Percentiles rank a stretch among this genome's conserved stretches.
Conservation (phyloP, 352 stramenopile species). For the Globisporangium takayamanum region DNA sequence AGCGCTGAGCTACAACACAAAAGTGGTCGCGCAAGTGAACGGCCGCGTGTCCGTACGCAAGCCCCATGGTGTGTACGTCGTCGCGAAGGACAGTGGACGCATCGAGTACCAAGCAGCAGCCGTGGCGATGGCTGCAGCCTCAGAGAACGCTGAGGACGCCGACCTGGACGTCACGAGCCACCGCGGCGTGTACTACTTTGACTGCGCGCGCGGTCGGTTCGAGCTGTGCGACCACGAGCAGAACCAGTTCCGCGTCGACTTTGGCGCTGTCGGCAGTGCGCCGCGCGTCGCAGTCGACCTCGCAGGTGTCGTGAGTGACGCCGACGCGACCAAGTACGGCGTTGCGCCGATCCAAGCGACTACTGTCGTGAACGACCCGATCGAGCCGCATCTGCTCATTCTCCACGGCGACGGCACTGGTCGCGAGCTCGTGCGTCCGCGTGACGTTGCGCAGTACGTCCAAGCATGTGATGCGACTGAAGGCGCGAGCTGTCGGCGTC, state of each 20-base stretch:
- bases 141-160: conserved; percentile 29
- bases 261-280: conserved; percentile 17
- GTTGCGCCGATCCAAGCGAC: conserved; percentile 44
- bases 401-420: conserved; percentile 72
- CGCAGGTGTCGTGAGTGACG: conserved; percentile 48
- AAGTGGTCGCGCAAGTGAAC: conserved; percentile 70
- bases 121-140: background rate
- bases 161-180: conserved; percentile 51
- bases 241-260: conserved; percentile 51
- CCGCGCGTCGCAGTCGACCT: conserved; percentile 40
- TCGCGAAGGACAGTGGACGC: conserved; percentile 66
- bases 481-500: background rate
- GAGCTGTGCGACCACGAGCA: conserved; percentile 65
- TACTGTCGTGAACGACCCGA: conserved; percentile 70
- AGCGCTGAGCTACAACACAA: conserved; percentile 69
- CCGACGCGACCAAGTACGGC: conserved; percentile 39
- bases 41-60: conserved; percentile 48
- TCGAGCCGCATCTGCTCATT: conserved; percentile 64
- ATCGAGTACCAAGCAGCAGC: conserved; percentile 38
- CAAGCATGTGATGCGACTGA: background rate
- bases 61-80: conserved; percentile 31
- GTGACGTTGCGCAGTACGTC: conserved; percentile 33
- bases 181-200: conserved; percentile 73
- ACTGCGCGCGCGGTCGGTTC: conserved; percentile 41
- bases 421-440: conserved; percentile 44